These are phyloP conservation scores for Primulina huaijiensis DNA, from an alignment of 257 asterid genomes.

Conservation along the genomic window DNA sequence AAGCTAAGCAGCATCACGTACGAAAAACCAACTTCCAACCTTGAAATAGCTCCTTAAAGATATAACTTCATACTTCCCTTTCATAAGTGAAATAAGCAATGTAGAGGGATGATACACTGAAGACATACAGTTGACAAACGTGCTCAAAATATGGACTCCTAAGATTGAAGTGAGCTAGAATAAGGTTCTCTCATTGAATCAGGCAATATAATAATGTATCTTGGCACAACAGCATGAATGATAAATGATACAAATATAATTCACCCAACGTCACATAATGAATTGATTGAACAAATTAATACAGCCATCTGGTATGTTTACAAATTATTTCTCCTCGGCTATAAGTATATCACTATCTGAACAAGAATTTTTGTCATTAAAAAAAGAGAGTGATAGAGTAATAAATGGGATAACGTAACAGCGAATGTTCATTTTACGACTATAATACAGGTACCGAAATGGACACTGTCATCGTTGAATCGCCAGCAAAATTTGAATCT, in stretches of 20 bases:
- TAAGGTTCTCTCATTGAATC: background rate
- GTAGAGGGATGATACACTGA: background rate
- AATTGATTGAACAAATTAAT: background rate
- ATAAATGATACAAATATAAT: background rate
- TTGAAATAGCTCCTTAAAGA: no score
- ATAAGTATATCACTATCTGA: conserved; percentile 30
- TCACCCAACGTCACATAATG: background rate
- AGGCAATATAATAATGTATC: no score
- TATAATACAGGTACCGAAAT: conserved; percentile 80
- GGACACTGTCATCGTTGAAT: conserved; percentile 55
- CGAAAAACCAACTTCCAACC: background rate
- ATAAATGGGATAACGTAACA: conserved; percentile 26
- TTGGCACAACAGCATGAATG: background rate
- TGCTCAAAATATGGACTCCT: background rate
- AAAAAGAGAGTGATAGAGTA: conserved; percentile 21
- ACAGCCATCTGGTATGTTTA: conserved; percentile 20
- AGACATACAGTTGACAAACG: background rate
- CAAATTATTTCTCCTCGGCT: conserved; percentile 26
- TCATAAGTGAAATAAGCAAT: background rate
- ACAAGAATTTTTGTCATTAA: conserved; percentile 34
- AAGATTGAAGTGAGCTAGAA: background rate
- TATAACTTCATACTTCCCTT: background rate
- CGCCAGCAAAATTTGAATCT: conserved; percentile 60
- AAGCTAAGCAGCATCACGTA: background rate
- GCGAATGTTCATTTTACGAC: conserved; percentile 25